These are phyloP conservation scores for Candida sphagnicola DNA, from an alignment of 805 yeast genomes.

Conservation along the genomic window DNA sequence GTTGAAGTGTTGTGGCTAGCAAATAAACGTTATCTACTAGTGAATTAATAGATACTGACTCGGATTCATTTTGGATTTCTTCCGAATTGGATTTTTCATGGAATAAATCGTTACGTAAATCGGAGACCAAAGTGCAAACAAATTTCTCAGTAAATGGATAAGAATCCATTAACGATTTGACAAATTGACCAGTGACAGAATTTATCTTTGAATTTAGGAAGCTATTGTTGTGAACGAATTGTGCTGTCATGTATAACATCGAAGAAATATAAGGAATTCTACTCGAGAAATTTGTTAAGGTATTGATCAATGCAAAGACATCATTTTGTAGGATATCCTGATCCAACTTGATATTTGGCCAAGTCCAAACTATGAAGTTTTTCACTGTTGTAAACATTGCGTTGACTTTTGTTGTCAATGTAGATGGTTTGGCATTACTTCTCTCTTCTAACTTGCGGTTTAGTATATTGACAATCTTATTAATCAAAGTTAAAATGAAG, in stretches of 20 bases:
- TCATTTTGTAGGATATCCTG: constrained; percentile 9
- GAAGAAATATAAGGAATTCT: constrained; percentile 6
- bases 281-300: constrained; percentile 8
- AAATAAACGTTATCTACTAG: constrained; percentile 13
- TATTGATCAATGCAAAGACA: constrained; percentile 9
- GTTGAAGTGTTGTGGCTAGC: constrained; percentile 4
- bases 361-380: constrained; percentile 1
- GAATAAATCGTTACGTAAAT: constrained; percentile 6
- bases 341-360: not conserved
- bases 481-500: constrained; percentile 18
- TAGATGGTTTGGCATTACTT: not conserved
- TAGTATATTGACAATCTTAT: constrained; percentile 5
- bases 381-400: not conserved
- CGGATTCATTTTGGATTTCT: constrained; percentile 4
- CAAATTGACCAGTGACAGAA: constrained; percentile 3
- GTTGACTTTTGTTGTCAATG: not conserved
- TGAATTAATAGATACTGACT: constrained; percentile 8
- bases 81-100: constrained; percentile 5
- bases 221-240: constrained; percentile 5
- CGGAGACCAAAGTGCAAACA: constrained; percentile 3
- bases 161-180: constrained; percentile 1
- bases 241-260: constrained; percentile 7
- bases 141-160: not conserved
- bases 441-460: constrained; percentile 5
- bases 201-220: constrained; percentile 3